A percentile compares a stretch with the other conserved stretches of the same genome.
These are phyloP conservation scores for Oxyria digyna DNA, from an alignment of 148 eudicot species.

Conservation along the genomic window DNA sequence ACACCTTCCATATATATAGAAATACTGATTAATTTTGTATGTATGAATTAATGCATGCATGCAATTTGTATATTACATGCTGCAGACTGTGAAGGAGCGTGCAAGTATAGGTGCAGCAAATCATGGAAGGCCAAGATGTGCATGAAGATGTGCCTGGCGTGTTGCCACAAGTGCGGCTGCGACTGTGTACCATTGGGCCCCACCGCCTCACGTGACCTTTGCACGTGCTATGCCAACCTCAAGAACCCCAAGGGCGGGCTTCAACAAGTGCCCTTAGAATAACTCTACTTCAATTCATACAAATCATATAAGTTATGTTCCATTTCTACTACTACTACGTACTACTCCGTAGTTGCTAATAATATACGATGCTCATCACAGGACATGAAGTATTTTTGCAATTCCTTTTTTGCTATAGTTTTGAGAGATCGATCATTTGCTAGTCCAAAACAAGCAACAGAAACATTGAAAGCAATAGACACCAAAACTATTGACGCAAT, in stretches of 20 bases:
- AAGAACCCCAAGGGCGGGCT: slow-evolving; percentile 33
- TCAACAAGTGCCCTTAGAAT: slow-evolving; percentile 47
- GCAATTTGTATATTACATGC: not conserved
- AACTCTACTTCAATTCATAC: too few species aligned
- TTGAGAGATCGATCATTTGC: too few species aligned
- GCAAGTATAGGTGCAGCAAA: slow-evolving; percentile 29
- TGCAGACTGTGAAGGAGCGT: slow-evolving; percentile 44
- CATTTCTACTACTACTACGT: too few species aligned
- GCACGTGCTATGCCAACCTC: slow-evolving; percentile 41
- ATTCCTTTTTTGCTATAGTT: too few species aligned
- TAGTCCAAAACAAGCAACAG: too few species aligned
- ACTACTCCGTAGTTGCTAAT: too few species aligned
- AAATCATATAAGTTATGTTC: too few species aligned
- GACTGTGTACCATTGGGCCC: slow-evolving; percentile 61
- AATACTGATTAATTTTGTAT: not conserved
- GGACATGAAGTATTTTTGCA: too few species aligned
- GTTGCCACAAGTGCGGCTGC: slow-evolving; percentile 42
- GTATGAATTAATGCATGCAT: not conserved
- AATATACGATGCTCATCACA: too few species aligned
- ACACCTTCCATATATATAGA: too few species aligned
- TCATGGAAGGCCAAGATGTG: slow-evolving; percentile 41
- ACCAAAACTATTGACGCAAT: too few species aligned
- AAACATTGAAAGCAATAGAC: too few species aligned
- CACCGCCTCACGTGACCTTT: slow-evolving; percentile 28
- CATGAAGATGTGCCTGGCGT: slow-evolving; percentile 46